Evolutionary conservation across 2,329 filamentous ascomycete species (phyloP), one percentile per base, ranked within the genome.

Genomic region (Penicillium sp.): DNA sequence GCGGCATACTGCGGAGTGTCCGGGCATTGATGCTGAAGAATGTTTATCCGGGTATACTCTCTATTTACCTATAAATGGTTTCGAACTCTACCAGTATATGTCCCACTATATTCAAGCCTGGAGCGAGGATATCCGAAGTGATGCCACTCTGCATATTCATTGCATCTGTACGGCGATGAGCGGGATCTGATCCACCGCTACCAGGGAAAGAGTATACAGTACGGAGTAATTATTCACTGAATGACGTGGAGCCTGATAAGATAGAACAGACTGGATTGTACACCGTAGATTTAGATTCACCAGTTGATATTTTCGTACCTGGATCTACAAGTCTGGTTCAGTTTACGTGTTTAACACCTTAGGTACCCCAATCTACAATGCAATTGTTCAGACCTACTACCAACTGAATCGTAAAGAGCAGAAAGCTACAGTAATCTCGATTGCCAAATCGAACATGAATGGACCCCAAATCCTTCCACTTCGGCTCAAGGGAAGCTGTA

Each of bases 401-500:
- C 48, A 31, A 12, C 4, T 15, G 4, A 25, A 15, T 12, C 2
- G 26, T 15, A 27, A 15, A n/a, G 22, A 18, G n/a, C 14, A 44
- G 14, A 51, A 31, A 18, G 37, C 11, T 22, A 4, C 18, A 22
- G 5, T 12, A 18, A 4, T 22, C 18, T 22, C 37, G 22, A 20
- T 40, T 22, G 4, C 11, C 11, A 14, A 40, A 22, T 22, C 3
- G 12, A 40, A 12, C 9, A 37, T 12, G n/a, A 41, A 43, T 23
- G 35, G 45, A 44, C n/a, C 27, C 26, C 18, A 33, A n/a, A 20
- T 15, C 23, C 29, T 15, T 22, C 11, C 20, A n/a, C 25, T 44
- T 56, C 56, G 56, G 56, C 43, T 53, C 35, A 61, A 61, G 37
- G 58, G 58, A 61, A 56, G 40, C 18, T 27, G 27, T 44, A 31